These are phyloP conservation scores for Lenwebbia sp. DNA, from an alignment of 345 rosid species.

Conservation along the genomic window DNA sequence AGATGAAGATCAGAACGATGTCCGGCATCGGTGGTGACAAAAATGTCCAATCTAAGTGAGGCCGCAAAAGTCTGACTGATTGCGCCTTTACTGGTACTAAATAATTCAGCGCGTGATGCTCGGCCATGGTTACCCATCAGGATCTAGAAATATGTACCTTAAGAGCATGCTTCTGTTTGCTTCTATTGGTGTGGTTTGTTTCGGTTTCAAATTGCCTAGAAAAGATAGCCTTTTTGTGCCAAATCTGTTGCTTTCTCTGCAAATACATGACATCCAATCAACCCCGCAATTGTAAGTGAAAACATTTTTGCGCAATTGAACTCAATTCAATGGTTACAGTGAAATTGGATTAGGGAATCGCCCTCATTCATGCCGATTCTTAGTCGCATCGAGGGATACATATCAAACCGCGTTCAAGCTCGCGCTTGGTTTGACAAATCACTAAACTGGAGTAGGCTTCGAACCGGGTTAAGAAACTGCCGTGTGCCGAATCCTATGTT, in stretches of 20 bases:
- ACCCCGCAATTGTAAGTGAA: neutral
- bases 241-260: neutral
- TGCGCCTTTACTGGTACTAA: neutral
- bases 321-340: neutral
- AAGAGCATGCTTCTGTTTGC: neutral
- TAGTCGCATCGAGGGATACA: neutral
- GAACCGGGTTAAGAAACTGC: neutral
- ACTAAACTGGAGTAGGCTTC: neutral
- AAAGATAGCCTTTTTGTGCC: neutral
- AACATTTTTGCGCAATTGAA: neutral
- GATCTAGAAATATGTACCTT: neutral
- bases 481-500: neutral
- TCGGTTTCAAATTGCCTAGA: neutral
- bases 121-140: neutral
- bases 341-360: neutral
- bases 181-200: neutral
- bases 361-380: neutral
- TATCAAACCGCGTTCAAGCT: neutral
- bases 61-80: neutral
- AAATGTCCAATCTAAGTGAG: conserved; percentile 6
- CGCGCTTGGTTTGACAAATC: neutral
- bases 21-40: conserved; percentile 4
- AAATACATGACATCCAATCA: neutral
- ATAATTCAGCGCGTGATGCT: neutral
- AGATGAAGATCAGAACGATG: conserved; percentile 12